A percentile compares a stretch with the other conserved stretches of the same genome.
Evolutionary conservation across 371 early-diverging fungal species (phyloP).

Genomic region (Globomyces sp.): DNA sequence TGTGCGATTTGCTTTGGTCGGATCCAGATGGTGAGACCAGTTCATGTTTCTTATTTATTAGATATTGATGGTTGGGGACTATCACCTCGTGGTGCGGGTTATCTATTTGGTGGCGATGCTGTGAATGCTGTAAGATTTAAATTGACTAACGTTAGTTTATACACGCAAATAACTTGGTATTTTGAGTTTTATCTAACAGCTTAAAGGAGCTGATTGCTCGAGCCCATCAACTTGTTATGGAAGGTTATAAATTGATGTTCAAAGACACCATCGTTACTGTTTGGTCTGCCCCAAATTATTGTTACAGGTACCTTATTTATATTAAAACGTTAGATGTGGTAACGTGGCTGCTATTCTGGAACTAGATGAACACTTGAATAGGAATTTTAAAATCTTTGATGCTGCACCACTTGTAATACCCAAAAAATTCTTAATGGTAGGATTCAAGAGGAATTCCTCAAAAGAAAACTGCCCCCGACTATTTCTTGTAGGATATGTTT

Average conservation of each 20-base stretch:
- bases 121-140: conserved; percentile 63
- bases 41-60: conserved; percentile 13
- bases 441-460: conserved; percentile 74
- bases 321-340: conserved; percentile 72
- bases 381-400: conserved; percentile 82
- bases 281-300: conserved; percentile 99
- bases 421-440: conserved; percentile 25
- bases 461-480: conserved; percentile 86
- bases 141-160: conserved; percentile 58
- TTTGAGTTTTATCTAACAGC: no score
- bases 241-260: conserved; percentile 92
- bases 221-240: conserved; percentile 99
- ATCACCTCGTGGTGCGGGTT: conserved; percentile 98
- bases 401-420: conserved; percentile 67
- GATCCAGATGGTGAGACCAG: conserved; percentile 86
- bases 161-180: conserved; percentile 68
- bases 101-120: conserved; percentile 95
- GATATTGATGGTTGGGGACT: conserved; percentile 93
- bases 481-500: conserved; percentile 67
- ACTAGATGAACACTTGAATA: conserved; percentile 86
- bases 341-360: conserved; percentile 98
- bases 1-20: conserved; percentile 99
- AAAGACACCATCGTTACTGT: conserved; percentile 96
- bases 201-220: conserved; percentile 89
- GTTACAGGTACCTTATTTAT: conserved; percentile 60